Conservation (phyloP, 1,139 yeast genomes). For the Magnusiomyces suaveolens region DNA sequence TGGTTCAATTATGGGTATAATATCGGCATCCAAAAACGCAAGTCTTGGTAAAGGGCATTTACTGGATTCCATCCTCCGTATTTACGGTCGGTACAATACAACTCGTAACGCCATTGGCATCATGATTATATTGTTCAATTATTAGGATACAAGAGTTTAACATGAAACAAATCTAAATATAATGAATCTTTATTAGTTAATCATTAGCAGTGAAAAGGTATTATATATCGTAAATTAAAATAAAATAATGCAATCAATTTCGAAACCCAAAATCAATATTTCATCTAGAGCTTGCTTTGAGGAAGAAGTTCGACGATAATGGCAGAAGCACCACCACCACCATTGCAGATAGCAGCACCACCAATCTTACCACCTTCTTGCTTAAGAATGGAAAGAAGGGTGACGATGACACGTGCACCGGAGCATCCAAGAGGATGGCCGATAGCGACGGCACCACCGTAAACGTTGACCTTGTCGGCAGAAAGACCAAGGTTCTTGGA, state of each 20-base stretch:
- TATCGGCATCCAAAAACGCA: too few relatives aligned
- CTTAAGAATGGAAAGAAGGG: conserved; percentile 62
- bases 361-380: conserved; percentile 79
- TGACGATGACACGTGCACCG: conserved; percentile 90
- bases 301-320: conserved; percentile 48
- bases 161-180: too few relatives aligned
- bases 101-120: too few relatives aligned
- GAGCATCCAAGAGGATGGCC: conserved; percentile 98
- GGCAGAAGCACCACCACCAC: conserved; percentile 98
- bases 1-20: too few relatives aligned
- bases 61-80: too few relatives aligned
- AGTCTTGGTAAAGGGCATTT: too few relatives aligned
- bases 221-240: not conserved
- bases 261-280: not conserved
- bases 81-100: too few relatives aligned
- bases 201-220: not conserved
- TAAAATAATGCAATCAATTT: not conserved
- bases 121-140: too few relatives aligned
- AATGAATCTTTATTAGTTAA: not conserved
- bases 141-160: too few relatives aligned
- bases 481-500: conserved; percentile 60
- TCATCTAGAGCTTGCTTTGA: conserved; percentile 6
- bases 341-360: conserved; percentile 93
- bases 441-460: conserved; percentile 97
- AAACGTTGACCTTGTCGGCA: conserved; percentile 68